These are phyloP conservation scores for Phytophthora parvispora DNA, from an alignment of 352 stramenopile species.

Conservation along the genomic window DNA sequence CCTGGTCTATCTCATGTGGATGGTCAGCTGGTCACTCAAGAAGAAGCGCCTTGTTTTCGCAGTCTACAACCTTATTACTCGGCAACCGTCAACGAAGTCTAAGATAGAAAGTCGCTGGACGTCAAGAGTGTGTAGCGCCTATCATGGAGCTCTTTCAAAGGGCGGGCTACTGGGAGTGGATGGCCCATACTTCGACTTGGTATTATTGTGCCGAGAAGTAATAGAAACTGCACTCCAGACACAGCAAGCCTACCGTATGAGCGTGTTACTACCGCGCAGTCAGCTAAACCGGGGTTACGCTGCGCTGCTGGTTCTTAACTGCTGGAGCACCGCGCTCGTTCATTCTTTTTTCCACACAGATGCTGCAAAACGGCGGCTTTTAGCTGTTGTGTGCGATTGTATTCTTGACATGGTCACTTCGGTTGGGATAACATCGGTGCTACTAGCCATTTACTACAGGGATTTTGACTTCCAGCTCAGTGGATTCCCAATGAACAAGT, in stretches of 20 bases:
- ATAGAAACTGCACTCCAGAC: conserved; percentile 28
- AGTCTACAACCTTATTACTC: conserved; percentile 6
- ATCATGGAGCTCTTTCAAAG: conserved; percentile 2
- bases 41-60: conserved; percentile 1
- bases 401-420: conserved; percentile 36
- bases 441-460: conserved; percentile 4
- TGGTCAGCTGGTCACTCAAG: conserved; percentile 16
- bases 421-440: conserved; percentile 21
- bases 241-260: conserved; percentile 30
- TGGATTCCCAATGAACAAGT: conserved; percentile 15
- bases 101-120: neutral
- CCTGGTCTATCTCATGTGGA: conserved; percentile 12
- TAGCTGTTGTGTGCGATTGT: conserved; percentile 33
- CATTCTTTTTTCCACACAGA: conserved; percentile 11
- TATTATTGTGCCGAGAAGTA: conserved; percentile 22
- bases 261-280: conserved; percentile 12
- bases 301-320: conserved; percentile 32
- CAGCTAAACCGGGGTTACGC: conserved; percentile 26
- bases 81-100: neutral
- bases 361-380: conserved; percentile 23
- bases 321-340: conserved; percentile 34
- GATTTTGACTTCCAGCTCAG: conserved; percentile 22
- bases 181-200: conserved; percentile 18
- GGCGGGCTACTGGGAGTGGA: conserved; percentile 12
- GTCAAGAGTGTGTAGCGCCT: neutral